phyloP scores from a whole-genome alignment of 345 rosid genomes.

The Cardamine occulta region DNA sequence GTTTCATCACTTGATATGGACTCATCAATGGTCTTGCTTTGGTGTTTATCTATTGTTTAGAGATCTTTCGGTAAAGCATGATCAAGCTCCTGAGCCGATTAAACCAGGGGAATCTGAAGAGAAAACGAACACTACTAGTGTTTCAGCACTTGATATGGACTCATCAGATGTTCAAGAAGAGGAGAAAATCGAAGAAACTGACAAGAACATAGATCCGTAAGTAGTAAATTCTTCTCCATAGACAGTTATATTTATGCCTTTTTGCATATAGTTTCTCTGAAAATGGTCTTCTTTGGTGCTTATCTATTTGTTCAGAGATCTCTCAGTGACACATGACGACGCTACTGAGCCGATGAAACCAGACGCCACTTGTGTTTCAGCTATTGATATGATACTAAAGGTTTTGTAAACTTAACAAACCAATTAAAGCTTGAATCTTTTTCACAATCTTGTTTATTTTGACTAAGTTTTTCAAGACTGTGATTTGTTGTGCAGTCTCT shows the following conservation, averaged over 20 bases:
- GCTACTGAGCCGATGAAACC: not conserved
- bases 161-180: not conserved
- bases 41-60: not conserved
- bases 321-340: not conserved
- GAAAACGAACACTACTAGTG: too few relatives aligned
- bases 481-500: not conserved
- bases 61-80: not conserved
- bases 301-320: not conserved
- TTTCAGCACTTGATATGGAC: not conserved
- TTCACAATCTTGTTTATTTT: not conserved
- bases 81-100: too few relatives aligned
- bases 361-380: not conserved
- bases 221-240: not conserved
- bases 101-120: not conserved
- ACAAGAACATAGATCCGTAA: not conserved
- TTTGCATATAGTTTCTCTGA: not conserved
- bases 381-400: not conserved
- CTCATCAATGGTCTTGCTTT: not conserved
- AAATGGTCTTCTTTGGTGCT: not conserved
- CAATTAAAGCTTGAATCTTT: not conserved
- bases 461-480: not conserved
- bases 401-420: not conserved
- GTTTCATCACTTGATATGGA: not conserved
- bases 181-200: not conserved
- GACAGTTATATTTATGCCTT: not conserved